These are phyloP conservation scores for Fusarium sp. DNA, from an alignment of 2,329 filamentous ascomycete species.

Conservation along the genomic window DNA sequence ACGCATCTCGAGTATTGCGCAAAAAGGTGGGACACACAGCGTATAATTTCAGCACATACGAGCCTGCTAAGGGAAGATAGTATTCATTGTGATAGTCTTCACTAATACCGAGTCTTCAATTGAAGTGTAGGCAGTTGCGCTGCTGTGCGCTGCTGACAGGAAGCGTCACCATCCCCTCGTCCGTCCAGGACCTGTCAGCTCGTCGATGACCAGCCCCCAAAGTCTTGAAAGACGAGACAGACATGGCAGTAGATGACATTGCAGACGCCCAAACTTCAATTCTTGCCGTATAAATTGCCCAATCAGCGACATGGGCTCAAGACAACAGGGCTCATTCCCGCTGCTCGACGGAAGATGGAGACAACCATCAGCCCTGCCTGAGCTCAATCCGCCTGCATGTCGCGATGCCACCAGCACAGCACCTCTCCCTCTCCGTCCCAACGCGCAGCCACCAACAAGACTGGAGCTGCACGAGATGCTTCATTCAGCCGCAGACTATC, in stretches of 20 bases:
- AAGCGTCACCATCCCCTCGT: neutral
- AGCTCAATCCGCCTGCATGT: neutral
- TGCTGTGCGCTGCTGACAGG: neutral
- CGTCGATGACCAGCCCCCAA: neutral
- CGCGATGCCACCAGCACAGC: neutral
- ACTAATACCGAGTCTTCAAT: neutral
- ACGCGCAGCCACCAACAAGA: neutral
- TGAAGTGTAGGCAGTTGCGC: neutral
- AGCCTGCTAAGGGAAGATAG: neutral
- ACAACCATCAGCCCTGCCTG: neutral
- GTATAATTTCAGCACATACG: no score
- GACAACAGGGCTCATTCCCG: neutral
- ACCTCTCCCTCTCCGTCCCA: neutral
- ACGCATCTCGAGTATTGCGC: no score
- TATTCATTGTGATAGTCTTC: neutral
- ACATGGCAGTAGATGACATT: neutral
- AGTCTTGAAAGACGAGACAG: neutral
- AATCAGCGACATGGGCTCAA: neutral
- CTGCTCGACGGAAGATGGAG: neutral
- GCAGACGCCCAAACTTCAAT: neutral
- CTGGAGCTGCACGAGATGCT: neutral
- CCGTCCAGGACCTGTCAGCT: neutral
- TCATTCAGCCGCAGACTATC: neutral
- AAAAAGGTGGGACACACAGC: no score
- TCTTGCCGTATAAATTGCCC: neutral